Evolutionary conservation across 2,329 filamentous ascomycete genomes (phyloP), one percentile per base, ranked within the genome.

Genomic region (Diaporthe citriasiana): DNA sequence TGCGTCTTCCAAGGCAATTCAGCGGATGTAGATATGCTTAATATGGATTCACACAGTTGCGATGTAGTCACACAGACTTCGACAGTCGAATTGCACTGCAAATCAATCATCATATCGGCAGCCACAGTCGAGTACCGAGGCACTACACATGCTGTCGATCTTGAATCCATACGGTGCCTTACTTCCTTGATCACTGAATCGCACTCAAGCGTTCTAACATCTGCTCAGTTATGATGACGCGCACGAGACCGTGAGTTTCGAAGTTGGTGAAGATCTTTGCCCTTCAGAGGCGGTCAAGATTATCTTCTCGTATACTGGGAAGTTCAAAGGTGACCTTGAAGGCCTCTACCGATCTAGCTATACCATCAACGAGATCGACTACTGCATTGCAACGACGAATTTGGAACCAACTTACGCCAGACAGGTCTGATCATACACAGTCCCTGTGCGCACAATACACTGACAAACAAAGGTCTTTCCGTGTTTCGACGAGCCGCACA

Each of bases 401-500:
- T 87, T 88, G 69, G 88, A 91, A 79, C 89, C 87, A 81, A 89
- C 91, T 82, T 89, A 89, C 81, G 95, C 53, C 53, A 33, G 53
- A 55, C 53, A 55, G 53, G 53, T 55, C 9, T 15, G 53, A 33
- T 1, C 9, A 6, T 95, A 93, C 33, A 87, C 98, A 83, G 97
- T 94, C 86, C 98, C 97, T 63, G 97, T 27, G 6, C 98, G 82
- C 98, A 98, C 81, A 96, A 93, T 95, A 59, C 97, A 95, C 81
- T 96, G 98, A 84, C 96, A 97, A 75, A 92, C 97, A 77, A 90
- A 95, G 78, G 96, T 96, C 12, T 98, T 99, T 85, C 97, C 97
- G 63, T 98, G 97, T 86, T 98, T 98, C 81, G 97, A 99, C 81
- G 97, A 99, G 85, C 97, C 97, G 56, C 97, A 97, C 80, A 89